Evolutionary conservation across 139 green algal species (phyloP), one percentile per base, ranked within the genome.

Genomic region (Penium margaritaceum): DNA sequence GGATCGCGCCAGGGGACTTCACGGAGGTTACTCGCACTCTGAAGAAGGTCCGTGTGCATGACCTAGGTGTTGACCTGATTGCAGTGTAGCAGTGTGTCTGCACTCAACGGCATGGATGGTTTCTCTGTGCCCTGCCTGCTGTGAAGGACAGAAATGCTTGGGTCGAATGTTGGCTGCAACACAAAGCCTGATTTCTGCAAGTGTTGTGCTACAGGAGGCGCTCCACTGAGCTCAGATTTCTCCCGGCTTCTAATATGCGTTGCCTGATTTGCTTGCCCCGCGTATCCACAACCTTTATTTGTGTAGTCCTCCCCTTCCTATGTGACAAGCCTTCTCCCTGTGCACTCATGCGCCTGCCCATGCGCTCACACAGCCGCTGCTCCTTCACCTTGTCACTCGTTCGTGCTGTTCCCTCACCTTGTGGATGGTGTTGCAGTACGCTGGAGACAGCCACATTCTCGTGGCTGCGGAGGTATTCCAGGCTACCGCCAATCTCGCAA

Each of bases 381-480:
- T 19, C 12, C 51, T 60, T 60, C 17, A 15, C 19, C 17, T 6
- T 60, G 51, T 5, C 19, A 57, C 46, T 57, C 46, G n/a, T 24
- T 57, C 17, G 0, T 60, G 51, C 30, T 60, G 15, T 60, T n/a
- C 30, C 17, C 51, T 19, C 15, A 9, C 51, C 30, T n/a, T 55
- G 5, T 3, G 29, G 29, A 33, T 60, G 24, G 17, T 60, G 12
- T 6, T 68, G 69, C 75, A 81, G 75, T 27, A 80, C 21, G 64
- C 79, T 1, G 38, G 35, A 0, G 75, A 82, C 54, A n/a, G 63
- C 7, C 80, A 82, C 35, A 71, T 82, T 46, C 54, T 32, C 15
- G 75, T 82, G 2, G 61, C 57, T 29, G 27, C 60, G 27, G 75
- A 82, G 69, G 75, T 70, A 21, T 37, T 80, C 12, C 76, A 79